Percentiles rank a stretch among this genome's conserved stretches.
phyloP scores from a whole-genome alignment of 768 basidiomycete species.

The Termitomyces sp. region DNA sequence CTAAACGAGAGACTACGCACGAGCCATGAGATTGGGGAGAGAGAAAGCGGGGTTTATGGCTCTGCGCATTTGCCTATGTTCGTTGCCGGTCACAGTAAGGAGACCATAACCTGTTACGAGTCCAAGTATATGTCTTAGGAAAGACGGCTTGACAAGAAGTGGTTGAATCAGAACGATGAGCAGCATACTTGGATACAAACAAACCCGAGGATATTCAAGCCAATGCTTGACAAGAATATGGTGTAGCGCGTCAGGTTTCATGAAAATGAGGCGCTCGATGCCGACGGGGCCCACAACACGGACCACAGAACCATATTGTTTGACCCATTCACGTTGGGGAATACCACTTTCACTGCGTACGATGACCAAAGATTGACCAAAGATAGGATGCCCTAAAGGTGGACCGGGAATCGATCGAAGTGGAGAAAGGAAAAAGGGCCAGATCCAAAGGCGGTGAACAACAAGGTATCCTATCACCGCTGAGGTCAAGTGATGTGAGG shows the following conservation, averaged over 20 bases:
- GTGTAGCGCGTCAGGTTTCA: conserved; percentile 36
- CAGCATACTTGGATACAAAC: conserved; percentile 14
- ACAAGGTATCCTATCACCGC: conserved; percentile 11
- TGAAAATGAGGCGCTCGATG: conserved; percentile 38
- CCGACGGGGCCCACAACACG: conserved; percentile 42
- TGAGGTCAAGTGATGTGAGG: background rate
- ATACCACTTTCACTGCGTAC: conserved; percentile 30
- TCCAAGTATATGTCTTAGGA: conserved; percentile 36
- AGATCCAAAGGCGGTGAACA: conserved; percentile 22
- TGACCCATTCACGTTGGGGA: conserved; percentile 40
- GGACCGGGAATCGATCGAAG: conserved; percentile 23
- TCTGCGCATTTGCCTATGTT: conserved; percentile 44
- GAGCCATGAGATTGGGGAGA: conserved; percentile 32
- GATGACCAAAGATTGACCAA: conserved; percentile 8
- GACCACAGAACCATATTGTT: conserved; percentile 37
- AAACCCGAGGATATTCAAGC: conserved; percentile 38
- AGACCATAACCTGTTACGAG: conserved; percentile 39
- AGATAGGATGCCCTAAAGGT: conserved; percentile 19
- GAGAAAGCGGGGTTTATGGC: conserved; percentile 50
- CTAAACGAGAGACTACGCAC: conserved; percentile 16
- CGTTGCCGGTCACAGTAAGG: conserved; percentile 41
- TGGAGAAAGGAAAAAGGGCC: conserved; percentile 24
- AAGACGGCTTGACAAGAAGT: conserved; percentile 27
- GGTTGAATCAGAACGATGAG: background rate
- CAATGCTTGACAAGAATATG: conserved; percentile 37